These are phyloP conservation scores for Pezicula carpinea DNA, from an alignment of 2,329 filamentous ascomycete genomes.

Conservation along the genomic window DNA sequence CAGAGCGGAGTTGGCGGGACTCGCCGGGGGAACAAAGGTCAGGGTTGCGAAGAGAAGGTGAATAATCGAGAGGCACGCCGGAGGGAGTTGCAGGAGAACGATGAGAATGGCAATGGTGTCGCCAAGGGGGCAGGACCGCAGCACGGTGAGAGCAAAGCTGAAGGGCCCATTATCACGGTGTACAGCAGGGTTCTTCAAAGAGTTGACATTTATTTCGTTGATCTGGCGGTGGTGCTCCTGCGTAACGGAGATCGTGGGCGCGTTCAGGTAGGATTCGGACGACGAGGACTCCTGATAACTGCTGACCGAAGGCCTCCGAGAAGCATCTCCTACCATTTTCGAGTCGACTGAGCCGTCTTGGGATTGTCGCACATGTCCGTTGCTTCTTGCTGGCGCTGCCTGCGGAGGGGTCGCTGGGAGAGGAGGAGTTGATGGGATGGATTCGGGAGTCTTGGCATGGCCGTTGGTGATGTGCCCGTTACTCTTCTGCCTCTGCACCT, in stretches of 20 bases:
- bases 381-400: constrained; percentile 22
- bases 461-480: constrained; percentile 47
- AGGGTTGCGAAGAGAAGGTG: constrained; percentile 90
- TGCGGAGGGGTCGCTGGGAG: constrained; percentile 33
- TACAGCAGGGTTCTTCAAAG: constrained; percentile 61
- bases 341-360: constrained; percentile 20
- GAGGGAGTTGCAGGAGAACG: constrained; percentile 87
- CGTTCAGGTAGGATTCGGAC: constrained; percentile 41
- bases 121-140: constrained; percentile 83
- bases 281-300: constrained; percentile 51
- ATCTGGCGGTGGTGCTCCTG: constrained; percentile 57
- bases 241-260: constrained; percentile 33
- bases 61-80: constrained; percentile 80
- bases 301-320: constrained; percentile 45
- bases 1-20: constrained; percentile 62
- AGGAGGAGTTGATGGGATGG: constrained; percentile 34
- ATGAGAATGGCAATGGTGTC: constrained; percentile 97
- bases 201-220: constrained; percentile 52
- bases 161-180: constrained; percentile 70
- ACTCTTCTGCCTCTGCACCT: constrained; percentile 48
- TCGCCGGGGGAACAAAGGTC: constrained; percentile 84
- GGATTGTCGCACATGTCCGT: constrained; percentile 24
- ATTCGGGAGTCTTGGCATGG: constrained; percentile 38
- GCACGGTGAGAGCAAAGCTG: constrained; percentile 77
- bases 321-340: constrained; percentile 33